Base-by-base conservation (phyloP, 768 basidiomycete species). In the Tulasnella sp. region DNA sequence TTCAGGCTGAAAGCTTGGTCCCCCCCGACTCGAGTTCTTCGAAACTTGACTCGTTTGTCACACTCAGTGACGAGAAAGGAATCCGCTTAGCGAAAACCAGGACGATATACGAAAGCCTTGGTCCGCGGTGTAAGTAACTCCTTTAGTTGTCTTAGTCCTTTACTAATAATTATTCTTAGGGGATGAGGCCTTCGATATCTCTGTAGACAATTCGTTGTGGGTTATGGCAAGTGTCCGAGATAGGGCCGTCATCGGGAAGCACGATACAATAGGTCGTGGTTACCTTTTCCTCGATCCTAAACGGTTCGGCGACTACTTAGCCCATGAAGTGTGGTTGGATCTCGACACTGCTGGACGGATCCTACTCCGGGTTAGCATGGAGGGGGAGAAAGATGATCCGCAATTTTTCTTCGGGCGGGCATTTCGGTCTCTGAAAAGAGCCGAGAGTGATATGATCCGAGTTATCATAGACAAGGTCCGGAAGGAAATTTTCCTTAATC, bases 361-460 rank as follows among this genome's bases (percentile, higher is more conserved):
- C 72, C 85, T 98, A 46, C 86, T 98, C 46, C 90, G 98, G 26
- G 88, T 99, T 78, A 96, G 95, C 82, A 98, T 99, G 96, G 98
- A 99, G 82, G 96, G 96, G 75, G 98, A 99, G 88, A 96, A 97
- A 85, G 96, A 98, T 81, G 98, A 99, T 83, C 94, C 95, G 11
- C 93, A 93, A 81, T 99, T 98, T 86, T 96, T 93, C 87, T 99
- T 99, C 82, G 98, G 98, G 35, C 89, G 96, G 44, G 97, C 92
- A 3, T 99, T 99, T 88, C 88, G 97, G 71, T 94, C 91, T 51
- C 83, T 99, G 81, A 98, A 98, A 85, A 87, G 96, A 39, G 94
- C 95, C 0, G 95, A 99, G 83, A 91, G 89, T 26, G 97, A 99
- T 82, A 98, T 99, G 97, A 89, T 96, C 75, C 88, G 96, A 15